Base-by-base conservation (phyloP, 2,329 filamentous ascomycete genomes). In the Fusarium longipes region DNA sequence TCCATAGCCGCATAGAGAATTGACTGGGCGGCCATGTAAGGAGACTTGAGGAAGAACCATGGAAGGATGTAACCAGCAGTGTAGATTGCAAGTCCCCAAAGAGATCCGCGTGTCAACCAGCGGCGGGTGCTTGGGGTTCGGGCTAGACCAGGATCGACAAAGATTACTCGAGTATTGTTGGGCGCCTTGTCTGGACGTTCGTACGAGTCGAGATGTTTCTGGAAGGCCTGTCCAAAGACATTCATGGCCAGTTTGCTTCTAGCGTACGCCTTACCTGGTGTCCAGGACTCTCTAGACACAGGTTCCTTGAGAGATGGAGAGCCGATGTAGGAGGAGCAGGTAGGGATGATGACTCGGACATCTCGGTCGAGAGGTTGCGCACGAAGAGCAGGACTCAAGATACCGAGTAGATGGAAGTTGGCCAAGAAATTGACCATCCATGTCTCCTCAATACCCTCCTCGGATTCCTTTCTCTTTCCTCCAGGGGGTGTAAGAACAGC, bases 361-460 rank as follows among this genome's bases (percentile, higher is more conserved):
- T 99, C 96, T 72, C 96, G 88, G 77, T 99, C 96, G 55, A 96
- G 89, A 3, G 96, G 96, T 78, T 99, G 96, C 2, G 92, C 93
- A 68, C 93, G 88, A 62, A 99, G 84, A 1, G 96, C 95, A 0
- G 96, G 96, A 71, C 91, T 96, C 33, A 99, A 84, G 29, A 99
- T 96, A 68, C 92, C 92, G 42, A 99, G 84, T 5, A 99, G 84
- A 75, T 99, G 96, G 80, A 97, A 98, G 78, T 97, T 98, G 66
- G 93, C 91, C 36, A 99, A 85, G 77, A 93, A 99, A 76, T 99
- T 99, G 72, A 98, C 84, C 81, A 93, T 93, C 94, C 94, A 98
- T 63, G 91, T 95, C 68, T 90, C 86, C 76, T 98, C 95, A 15
- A 98, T 82, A 1, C 93, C 93, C 74, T 97, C 93, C 8, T 83